phyloP scores from a whole-genome alignment of 345 rosid genomes.

The Laguncularia racemosa region DNA sequence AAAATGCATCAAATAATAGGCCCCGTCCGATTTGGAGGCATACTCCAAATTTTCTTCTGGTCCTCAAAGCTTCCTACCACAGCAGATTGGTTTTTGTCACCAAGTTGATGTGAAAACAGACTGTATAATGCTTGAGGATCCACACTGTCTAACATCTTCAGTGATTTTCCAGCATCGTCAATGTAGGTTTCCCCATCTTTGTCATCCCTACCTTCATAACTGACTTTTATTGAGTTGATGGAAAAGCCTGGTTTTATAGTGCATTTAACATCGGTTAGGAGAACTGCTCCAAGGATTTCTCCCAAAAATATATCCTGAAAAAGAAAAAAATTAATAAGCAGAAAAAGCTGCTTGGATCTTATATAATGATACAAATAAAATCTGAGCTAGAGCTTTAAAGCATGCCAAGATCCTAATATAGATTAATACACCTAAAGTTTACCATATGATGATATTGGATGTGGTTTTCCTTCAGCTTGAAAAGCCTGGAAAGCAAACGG shows the following conservation, averaged over 20 bases:
- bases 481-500: slow-evolving; percentile 44
- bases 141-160: slow-evolving; percentile 38
- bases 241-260: slow-evolving; percentile 29
- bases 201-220: slow-evolving; percentile 47
- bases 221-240: slow-evolving; percentile 35
- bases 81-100: slow-evolving; percentile 53
- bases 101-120: slow-evolving; percentile 36
- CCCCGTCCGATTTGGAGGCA: slow-evolving; percentile 25
- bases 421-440: not conserved
- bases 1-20: not conserved
- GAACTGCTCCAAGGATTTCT: slow-evolving; percentile 72
- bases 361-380: too few relatives aligned
- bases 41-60: slow-evolving; percentile 57
- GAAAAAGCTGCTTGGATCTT: too few relatives aligned
- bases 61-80: slow-evolving; percentile 64
- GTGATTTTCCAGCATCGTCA: slow-evolving; percentile 33
- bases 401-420: too few relatives aligned
- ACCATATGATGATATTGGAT: slow-evolving; percentile 63
- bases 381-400: too few relatives aligned
- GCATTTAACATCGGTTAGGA: slow-evolving; percentile 32
- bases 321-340: not conserved
- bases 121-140: slow-evolving; percentile 31
- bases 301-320: slow-evolving; percentile 74
- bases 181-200: slow-evolving; percentile 46
- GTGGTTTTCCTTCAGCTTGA: slow-evolving; percentile 36